These are phyloP conservation scores for Hemerocallis citrina DNA, from an alignment of 106 monocot species.

Conservation along the genomic window DNA sequence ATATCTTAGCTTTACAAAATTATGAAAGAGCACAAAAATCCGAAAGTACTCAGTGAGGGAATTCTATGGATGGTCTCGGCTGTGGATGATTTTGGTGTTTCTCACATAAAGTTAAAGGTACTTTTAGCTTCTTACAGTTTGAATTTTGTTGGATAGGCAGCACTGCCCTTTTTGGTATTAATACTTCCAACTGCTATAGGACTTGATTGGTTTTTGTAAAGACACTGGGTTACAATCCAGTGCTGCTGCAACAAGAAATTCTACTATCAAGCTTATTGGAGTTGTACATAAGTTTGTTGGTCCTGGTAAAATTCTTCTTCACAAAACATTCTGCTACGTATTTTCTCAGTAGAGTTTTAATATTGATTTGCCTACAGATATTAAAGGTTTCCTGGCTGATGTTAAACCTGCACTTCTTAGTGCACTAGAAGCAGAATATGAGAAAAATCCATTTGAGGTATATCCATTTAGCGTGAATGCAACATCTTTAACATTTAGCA, in stretches of 20 bases:
- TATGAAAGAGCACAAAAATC: constrained; percentile 98
- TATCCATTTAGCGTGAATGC: neutral
- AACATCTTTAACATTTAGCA: neutral
- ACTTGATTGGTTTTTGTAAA: constrained; percentile 97
- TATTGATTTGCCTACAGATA: constrained; percentile 39
- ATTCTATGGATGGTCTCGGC: constrained; percentile 97
- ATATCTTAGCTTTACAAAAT: constrained; percentile 83
- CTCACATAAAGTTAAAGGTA: constrained; percentile 90
- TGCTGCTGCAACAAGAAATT: constrained; percentile 86
- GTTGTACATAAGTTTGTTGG: constrained; percentile 89
- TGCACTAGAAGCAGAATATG: constrained; percentile 87
- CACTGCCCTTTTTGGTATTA: neutral
- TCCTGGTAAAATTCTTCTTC: constrained; percentile 56
- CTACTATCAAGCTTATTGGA: constrained; percentile 96
- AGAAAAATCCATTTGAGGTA: constrained; percentile 98
- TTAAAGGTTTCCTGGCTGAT: constrained; percentile 88
- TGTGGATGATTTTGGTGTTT: constrained; percentile 93
- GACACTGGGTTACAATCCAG: constrained; percentile 94
- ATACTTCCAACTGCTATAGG: constrained; percentile 31
- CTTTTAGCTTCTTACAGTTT: neutral
- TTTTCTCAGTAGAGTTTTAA: constrained; percentile 8
- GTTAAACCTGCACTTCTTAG: constrained; percentile 98
- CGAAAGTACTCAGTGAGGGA: constrained; percentile 98
- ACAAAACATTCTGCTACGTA: neutral
- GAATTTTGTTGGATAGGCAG: neutral